Conservation (phyloP, 768 basidiomycete genomes). For the Gelatoporia subvermispora region DNA sequence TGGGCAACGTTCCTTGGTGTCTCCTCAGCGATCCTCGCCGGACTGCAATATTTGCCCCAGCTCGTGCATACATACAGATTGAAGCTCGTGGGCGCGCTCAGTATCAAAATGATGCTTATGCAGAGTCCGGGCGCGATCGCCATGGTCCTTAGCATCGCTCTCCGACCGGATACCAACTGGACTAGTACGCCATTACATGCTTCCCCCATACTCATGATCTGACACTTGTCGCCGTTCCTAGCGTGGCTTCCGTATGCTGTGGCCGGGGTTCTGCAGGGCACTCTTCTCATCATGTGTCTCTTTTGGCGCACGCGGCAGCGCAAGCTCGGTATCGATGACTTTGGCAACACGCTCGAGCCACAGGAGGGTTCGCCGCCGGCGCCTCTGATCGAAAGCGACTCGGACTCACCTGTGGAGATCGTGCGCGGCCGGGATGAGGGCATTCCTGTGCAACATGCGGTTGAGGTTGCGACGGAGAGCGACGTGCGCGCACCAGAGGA, state of each 20-base stretch:
- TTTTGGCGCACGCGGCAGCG: constrained; percentile 79
- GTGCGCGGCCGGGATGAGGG: constrained; percentile 9
- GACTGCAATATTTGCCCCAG: constrained; percentile 87
- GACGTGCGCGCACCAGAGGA: constrained; percentile 11
- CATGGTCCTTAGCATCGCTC: constrained; percentile 82
- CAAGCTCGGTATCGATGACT: constrained; percentile 79
- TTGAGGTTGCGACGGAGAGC: constrained; percentile 15
- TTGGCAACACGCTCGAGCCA: constrained; percentile 53
- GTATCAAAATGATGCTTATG: constrained; percentile 93
- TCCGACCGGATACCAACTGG: constrained; percentile 79
- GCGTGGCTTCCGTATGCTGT: constrained; percentile 82
- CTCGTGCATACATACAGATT: constrained; percentile 70
- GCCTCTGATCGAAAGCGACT: not conserved
- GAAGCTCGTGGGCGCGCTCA: constrained; percentile 86
- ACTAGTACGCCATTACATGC: constrained; percentile 48
- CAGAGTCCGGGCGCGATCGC: constrained; percentile 86
- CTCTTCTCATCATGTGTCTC: constrained; percentile 80
- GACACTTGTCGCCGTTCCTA: constrained; percentile 19
- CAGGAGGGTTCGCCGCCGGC: not conserved
- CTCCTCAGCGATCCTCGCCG: constrained; percentile 70
- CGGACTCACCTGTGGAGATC: constrained; percentile 11
- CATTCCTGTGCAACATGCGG: constrained; percentile 10
- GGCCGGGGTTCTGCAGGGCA: constrained; percentile 79
- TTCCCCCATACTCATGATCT: not conserved
- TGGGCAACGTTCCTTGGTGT: constrained; percentile 92